A percentile compares a stretch with the other conserved stretches of the same genome.
Conservation (phyloP, 2,329 filamentous ascomycete species). For the Phyllosticta citriasiana region DNA sequence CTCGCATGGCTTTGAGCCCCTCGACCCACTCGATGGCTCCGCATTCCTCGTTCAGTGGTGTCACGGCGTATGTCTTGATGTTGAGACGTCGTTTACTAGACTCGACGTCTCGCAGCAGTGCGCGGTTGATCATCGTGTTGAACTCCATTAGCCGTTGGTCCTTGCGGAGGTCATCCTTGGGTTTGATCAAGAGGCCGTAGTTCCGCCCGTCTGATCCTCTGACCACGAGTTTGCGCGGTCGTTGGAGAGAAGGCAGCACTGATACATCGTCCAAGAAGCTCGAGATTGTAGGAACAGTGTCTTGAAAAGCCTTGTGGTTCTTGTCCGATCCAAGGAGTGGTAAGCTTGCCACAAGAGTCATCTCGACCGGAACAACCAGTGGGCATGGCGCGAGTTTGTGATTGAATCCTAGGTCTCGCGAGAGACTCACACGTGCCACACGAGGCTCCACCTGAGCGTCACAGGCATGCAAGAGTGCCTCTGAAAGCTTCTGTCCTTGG, state of each 20-base stretch:
- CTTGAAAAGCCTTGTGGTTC: slow-evolving; percentile 73
- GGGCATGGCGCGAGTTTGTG: slow-evolving; percentile 71
- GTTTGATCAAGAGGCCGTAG: slow-evolving; percentile 91
- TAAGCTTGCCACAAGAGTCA: slow-evolving; percentile 63
- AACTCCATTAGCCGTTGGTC: slow-evolving; percentile 99
- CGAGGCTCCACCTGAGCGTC: slow-evolving; percentile 67
- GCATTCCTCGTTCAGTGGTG: slow-evolving; percentile 93
- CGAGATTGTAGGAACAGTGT: slow-evolving; percentile 74
- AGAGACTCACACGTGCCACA: slow-evolving; percentile 63
- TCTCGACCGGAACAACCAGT: slow-evolving; percentile 82
- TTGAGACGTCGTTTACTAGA: slow-evolving; percentile 83
- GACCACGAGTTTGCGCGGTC: slow-evolving; percentile 80
- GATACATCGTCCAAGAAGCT: slow-evolving; percentile 79
- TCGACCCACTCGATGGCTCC: slow-evolving; percentile 98
- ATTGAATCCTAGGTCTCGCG: slow-evolving; percentile 70
- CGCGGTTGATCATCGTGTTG: slow-evolving; percentile 94
- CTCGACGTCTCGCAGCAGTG: slow-evolving; percentile 83
- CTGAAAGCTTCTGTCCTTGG: slow-evolving; percentile 71
- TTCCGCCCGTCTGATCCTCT: slow-evolving; percentile 78
- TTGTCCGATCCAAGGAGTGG: slow-evolving; percentile 33
- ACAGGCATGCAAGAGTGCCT: slow-evolving; percentile 71
- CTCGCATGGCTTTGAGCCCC: slow-evolving; percentile 84
- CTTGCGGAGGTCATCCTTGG: slow-evolving; percentile 93
- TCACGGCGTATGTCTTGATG: slow-evolving; percentile 95
- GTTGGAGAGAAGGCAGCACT: slow-evolving; percentile 82